Evolutionary conservation across 176 grass and related monocot species (phyloP).

Genomic region (Oryza meyeriana): DNA sequence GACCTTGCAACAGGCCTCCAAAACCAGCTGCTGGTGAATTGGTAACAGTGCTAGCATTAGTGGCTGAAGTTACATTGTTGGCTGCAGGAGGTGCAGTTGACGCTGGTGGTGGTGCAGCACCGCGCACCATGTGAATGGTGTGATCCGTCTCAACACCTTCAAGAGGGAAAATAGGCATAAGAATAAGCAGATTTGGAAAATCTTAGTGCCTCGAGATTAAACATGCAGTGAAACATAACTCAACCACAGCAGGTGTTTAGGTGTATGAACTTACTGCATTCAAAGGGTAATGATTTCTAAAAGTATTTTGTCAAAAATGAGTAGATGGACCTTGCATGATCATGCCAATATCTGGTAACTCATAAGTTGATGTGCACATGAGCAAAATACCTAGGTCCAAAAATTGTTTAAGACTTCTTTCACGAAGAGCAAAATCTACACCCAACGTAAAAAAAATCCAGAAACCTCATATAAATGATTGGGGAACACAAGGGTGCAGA

Average conservation of each 20-base stretch:
- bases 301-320: neutral
- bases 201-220: neutral
- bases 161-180: neutral
- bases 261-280: neutral
- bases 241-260: neutral
- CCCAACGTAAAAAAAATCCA: neutral
- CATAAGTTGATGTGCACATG: neutral
- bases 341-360: neutral
- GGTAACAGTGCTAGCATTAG: conserved; percentile 26
- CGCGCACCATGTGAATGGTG: conserved; percentile 81
- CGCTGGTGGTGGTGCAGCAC: conserved; percentile 37
- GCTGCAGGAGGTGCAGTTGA: conserved; percentile 34
- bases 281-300: neutral
- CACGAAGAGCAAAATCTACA: neutral
- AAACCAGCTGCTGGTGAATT: conserved; percentile 34
- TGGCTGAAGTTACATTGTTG: conserved; percentile 38
- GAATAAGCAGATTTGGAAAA: neutral
- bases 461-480: neutral
- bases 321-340: neutral
- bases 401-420: neutral
- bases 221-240: neutral
- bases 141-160: conserved; percentile 74
- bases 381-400: neutral
- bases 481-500: neutral
- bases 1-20: conserved; percentile 51